A percentile compares a stretch with the other conserved stretches of the same genome.
Evolutionary conservation across 2,329 filamentous ascomycete species (phyloP).

Genomic region (Xylaria sp.): DNA sequence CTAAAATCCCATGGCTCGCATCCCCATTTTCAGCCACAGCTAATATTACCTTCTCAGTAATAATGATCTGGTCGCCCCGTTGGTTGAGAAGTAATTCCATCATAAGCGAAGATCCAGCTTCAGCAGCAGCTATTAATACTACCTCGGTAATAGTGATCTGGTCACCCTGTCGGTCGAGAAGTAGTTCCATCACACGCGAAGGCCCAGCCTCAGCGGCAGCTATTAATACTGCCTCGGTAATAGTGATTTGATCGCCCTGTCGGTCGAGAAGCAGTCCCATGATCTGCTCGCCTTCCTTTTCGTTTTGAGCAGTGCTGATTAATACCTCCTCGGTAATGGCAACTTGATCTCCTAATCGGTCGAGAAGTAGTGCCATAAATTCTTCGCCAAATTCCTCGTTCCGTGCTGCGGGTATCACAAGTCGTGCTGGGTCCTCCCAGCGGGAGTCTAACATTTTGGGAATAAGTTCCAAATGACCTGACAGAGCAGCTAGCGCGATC

Average conservation of each 20-base stretch:
- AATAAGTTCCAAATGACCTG: background rate
- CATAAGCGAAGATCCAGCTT: background rate
- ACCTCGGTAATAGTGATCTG: background rate
- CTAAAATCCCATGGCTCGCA: background rate
- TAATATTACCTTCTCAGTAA: background rate
- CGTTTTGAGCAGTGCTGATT: too few relatives aligned
- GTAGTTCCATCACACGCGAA: background rate
- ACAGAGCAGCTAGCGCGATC: background rate
- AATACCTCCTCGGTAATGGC: too few relatives aligned
- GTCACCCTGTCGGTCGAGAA: background rate
- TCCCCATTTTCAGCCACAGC: background rate
- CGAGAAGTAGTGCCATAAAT: too few relatives aligned
- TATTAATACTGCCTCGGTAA: background rate
- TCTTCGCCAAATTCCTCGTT: too few relatives aligned
- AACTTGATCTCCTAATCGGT: too few relatives aligned
- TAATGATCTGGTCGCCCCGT: background rate
- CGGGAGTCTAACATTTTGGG: background rate
- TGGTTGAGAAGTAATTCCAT: background rate
- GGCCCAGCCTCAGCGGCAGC: background rate
- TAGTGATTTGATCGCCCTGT: background rate
- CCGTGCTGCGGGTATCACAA: background rate
- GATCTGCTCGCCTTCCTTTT: too few relatives aligned
- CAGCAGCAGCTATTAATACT: background rate
- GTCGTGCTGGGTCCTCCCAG: background rate
- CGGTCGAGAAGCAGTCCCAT: background rate